These are phyloP conservation scores for Globisporangium rhizosaccharum DNA, from an alignment of 352 stramenopile species.

Conservation along the genomic window DNA sequence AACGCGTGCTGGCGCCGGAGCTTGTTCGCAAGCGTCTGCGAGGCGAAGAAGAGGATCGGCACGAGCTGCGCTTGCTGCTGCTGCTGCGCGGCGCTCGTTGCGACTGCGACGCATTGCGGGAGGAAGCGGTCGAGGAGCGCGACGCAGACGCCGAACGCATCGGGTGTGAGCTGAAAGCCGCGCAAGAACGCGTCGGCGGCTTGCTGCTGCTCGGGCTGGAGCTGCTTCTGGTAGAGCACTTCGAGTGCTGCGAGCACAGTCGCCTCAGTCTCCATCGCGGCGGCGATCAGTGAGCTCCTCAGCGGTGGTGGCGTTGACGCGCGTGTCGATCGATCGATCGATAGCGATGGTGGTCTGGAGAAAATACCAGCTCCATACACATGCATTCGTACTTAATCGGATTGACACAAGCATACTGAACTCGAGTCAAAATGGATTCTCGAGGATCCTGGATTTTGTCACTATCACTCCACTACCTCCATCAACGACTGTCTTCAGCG, in stretches of 20 bases:
- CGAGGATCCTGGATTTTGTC: not conserved
- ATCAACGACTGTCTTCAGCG: not conserved
- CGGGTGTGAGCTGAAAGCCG: conserved; percentile 73
- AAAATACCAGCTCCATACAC: not conserved
- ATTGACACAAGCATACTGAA: too few relatives aligned
- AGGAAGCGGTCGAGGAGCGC: conserved; percentile 61
- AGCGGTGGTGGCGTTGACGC: not conserved
- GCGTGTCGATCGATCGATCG: not conserved
- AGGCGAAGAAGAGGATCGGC: conserved; percentile 69
- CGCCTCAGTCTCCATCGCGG: conserved; percentile 13
- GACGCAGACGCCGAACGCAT: conserved; percentile 66
- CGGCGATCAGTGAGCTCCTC: too few relatives aligned
- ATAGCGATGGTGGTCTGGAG: not conserved
- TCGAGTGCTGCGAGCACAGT: conserved; percentile 44
- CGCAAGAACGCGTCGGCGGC: conserved; percentile 71
- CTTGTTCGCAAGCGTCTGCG: conserved; percentile 82
- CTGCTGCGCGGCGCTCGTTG: conserved; percentile 2
- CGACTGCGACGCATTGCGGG: conserved; percentile 5
- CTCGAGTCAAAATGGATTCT: not conserved
- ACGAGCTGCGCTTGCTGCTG: conserved; percentile 21
- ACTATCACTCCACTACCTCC: not conserved
- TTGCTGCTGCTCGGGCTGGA: conserved; percentile 48
- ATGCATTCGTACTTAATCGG: too few relatives aligned
- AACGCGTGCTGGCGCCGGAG: conserved; percentile 52
- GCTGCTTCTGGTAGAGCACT: conserved; percentile 55